Percentiles rank a stretch among this genome's conserved stretches.
phyloP scores from a whole-genome alignment of 2,329 filamentous ascomycete genomes.

The Rhynchosporium graminicola region DNA sequence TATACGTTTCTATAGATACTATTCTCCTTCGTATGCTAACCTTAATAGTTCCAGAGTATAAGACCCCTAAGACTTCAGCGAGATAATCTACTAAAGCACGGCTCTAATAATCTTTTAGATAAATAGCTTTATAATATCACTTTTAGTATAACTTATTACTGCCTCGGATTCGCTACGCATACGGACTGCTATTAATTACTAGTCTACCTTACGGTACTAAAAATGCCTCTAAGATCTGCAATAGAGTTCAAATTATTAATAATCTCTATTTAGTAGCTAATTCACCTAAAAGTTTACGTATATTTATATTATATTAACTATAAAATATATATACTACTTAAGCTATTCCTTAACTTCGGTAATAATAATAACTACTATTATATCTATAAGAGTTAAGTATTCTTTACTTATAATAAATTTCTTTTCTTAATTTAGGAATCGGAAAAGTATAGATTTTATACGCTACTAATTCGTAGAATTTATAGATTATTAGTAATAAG shows the following conservation, averaged over 20 bases:
- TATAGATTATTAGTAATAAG: too few relatives aligned
- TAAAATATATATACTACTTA: too few relatives aligned
- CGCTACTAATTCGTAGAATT: too few relatives aligned
- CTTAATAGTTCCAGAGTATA: conserved; percentile 1
- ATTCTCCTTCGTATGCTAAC: not conserved
- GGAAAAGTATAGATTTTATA: too few relatives aligned
- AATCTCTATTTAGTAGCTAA: too few relatives aligned
- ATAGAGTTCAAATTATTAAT: not conserved
- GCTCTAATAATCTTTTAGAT: not conserved
- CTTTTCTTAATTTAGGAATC: too few relatives aligned
- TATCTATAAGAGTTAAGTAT: too few relatives aligned
- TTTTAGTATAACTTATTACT: conserved; percentile 6
- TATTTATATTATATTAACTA: too few relatives aligned
- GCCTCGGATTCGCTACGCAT: conserved; percentile 7
- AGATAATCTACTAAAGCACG: conserved; percentile 4
- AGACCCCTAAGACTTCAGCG: conserved; percentile 6
- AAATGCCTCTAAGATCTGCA: conserved; percentile 2
- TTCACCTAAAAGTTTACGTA: too few relatives aligned
- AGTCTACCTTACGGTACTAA: conserved; percentile 5
- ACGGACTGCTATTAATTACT: conserved; percentile 8
- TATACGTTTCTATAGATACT: not conserved
- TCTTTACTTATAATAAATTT: too few relatives aligned
- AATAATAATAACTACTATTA: too few relatives aligned
- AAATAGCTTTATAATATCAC: conserved; percentile 1
- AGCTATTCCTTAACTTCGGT: too few relatives aligned